These are phyloP conservation scores for Acanthamoeba culbertsoni DNA, from an alignment of 208 protist genomes.

Conservation along the genomic window DNA sequence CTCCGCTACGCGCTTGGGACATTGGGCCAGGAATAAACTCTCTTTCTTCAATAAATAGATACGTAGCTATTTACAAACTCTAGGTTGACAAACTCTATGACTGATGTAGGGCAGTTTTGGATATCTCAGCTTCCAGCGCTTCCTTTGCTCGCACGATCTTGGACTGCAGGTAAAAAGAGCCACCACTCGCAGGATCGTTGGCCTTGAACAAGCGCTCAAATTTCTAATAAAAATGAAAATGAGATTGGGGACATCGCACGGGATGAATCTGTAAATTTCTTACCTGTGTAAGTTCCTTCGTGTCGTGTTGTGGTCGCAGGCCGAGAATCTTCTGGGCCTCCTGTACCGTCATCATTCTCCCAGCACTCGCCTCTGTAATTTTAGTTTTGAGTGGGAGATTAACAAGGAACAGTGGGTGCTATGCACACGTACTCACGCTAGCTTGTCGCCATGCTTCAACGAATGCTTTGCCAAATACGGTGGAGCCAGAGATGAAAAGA, in stretches of 20 bases:
- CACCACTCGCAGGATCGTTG: constrained; percentile 47
- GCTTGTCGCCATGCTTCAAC: constrained; percentile 54
- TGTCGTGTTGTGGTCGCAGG: not conserved
- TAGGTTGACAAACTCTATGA: not conserved
- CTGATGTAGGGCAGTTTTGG: not conserved
- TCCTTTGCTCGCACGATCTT: constrained; percentile 62
- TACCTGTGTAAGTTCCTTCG: constrained; percentile 29
- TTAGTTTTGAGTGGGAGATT: not conserved
- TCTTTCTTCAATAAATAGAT: no score
- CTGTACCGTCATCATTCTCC: not conserved
- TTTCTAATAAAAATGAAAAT: not conserved
- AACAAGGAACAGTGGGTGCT: not conserved
- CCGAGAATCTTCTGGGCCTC: constrained; percentile 45
- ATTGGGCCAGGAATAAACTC: no score
- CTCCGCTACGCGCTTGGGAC: no score
- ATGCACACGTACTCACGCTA: constrained; percentile 26
- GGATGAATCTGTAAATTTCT: not conserved
- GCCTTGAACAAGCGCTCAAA: constrained; percentile 61
- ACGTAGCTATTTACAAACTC: no score
- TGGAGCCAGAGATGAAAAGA: not conserved
- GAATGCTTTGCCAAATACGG: constrained; percentile 51
- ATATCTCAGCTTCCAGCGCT: not conserved
- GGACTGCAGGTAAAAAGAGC: constrained; percentile 63
- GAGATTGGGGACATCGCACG: not conserved
- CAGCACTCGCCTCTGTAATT: not conserved